Evolutionary conservation across 257 asterid species (phyloP), one percentile per base, ranked within the genome.

Genomic region (Ballota nigra): DNA sequence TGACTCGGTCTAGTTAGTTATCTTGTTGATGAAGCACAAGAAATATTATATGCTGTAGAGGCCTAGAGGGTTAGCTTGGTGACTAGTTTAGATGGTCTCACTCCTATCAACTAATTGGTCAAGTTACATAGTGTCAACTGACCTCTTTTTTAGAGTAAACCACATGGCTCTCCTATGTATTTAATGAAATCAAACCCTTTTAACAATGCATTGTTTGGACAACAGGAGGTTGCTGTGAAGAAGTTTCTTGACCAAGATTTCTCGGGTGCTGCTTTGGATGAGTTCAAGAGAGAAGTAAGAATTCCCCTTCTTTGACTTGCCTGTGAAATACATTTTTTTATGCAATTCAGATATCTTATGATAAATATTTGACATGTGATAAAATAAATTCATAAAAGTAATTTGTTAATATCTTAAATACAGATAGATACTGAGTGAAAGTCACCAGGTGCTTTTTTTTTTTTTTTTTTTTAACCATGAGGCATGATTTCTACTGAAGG

Each of bases 221-320:
- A 22, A 71, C 81, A 95, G 99, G 98, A 95, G 79, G 99, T 95
- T 73, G 99, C 99, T 31, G 99, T 95, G 79, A 95, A 95, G 86
- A 95, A 95, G 84, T 92, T 95, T 82, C 99, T 95, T 70, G 98
- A 95, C 72, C 99, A 95, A 86, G 99, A 95, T 85, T 95, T 95
- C 82, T 95, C 96, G 1, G 99, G 99, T 78, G 99, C 99, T 49
- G 99, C 99, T 66, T 79, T 95, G 86, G 99, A 89, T 47, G 99
- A 95, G 87, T 95, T 95, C 82, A 92, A 87, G 87, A 86, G 99
- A 86, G 99, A 95, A 80, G 99, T 95, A 86, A 75, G 92, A 45
- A 52, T 60, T 76, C 40, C 63, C 66, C 47, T 51, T 73, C 57
- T 56, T 77, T 73, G 66, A 41, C 53, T 34, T 79, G 18, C 55